A percentile compares a stretch with the other conserved stretches of the same genome.
These are phyloP conservation scores for Aspergillus avenaceus DNA, from an alignment of 495 filamentous ascomycete species.

Conservation along the genomic window DNA sequence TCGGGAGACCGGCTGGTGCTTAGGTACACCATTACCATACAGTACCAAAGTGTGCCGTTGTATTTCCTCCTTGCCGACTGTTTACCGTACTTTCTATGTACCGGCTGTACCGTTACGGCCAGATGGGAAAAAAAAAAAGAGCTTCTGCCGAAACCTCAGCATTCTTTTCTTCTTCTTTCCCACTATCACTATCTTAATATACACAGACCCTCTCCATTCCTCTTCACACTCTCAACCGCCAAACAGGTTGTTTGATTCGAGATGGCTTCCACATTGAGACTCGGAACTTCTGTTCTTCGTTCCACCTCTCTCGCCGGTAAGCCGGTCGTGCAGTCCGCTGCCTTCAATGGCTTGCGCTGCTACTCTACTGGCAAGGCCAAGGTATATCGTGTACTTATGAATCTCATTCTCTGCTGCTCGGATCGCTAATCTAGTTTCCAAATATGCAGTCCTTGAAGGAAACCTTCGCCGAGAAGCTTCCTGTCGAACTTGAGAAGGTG, in stretches of 20 bases:
- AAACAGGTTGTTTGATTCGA: constrained; percentile 34
- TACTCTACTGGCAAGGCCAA: constrained; percentile 85
- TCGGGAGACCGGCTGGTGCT: constrained; percentile 20
- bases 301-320: constrained; percentile 60
- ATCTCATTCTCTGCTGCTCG: too few relatives aligned
- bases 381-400: constrained; percentile 44
- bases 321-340: constrained; percentile 59
- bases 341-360: constrained; percentile 78
- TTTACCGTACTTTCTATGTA: constrained; percentile 26
- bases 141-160: constrained; percentile 23
- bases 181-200: constrained; percentile 21
- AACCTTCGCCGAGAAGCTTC: constrained; percentile 91
- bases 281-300: constrained; percentile 71
- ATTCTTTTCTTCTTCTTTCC: constrained; percentile 28
- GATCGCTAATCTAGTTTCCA: background rate
- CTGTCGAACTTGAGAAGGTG: constrained; percentile 96
- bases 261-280: constrained; percentile 78
- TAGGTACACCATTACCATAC: constrained; percentile 15
- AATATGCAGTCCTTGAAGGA: constrained; percentile 84
- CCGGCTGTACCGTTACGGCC: constrained; percentile 36
- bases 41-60: constrained; percentile 11
- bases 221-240: constrained; percentile 25
- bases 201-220: constrained; percentile 19
- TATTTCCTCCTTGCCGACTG: constrained; percentile 16
- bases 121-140: constrained; percentile 36